phyloP scores from a whole-genome alignment of 768 basidiomycete species.

The Pisolithus albus region DNA sequence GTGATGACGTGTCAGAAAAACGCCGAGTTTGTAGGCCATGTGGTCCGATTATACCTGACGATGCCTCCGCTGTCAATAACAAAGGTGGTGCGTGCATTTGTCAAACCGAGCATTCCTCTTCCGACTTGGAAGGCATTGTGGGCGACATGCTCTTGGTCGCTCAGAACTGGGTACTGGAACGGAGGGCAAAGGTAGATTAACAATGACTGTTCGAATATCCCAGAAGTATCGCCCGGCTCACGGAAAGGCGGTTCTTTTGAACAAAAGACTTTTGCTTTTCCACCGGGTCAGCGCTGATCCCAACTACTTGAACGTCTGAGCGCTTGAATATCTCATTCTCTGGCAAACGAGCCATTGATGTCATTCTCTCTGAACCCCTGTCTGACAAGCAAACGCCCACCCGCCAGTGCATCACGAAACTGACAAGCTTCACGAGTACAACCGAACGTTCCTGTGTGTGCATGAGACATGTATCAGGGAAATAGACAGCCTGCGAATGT shows the following conservation, averaged over 20 bases:
- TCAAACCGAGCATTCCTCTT: constrained; percentile 60
- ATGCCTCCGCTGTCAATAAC: constrained; percentile 68
- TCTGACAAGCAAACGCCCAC: constrained; percentile 30
- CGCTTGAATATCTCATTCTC: constrained; percentile 62
- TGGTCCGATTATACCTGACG: constrained; percentile 40
- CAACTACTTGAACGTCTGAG: constrained; percentile 59
- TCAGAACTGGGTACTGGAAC: constrained; percentile 68
- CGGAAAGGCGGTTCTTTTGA: constrained; percentile 60
- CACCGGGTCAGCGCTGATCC: constrained; percentile 67
- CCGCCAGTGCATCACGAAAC: constrained; percentile 71
- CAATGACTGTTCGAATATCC: background rate
- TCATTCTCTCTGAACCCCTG: constrained; percentile 1
- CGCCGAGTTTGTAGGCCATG: constrained; percentile 1
- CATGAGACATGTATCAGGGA: background rate
- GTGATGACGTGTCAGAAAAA: background rate
- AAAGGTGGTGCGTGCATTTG: constrained; percentile 63
- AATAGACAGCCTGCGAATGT: constrained; percentile 5
- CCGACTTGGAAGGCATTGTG: constrained; percentile 62
- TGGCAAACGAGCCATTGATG: constrained; percentile 17
- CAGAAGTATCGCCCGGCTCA: constrained; percentile 22
- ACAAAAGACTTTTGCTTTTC: constrained; percentile 70
- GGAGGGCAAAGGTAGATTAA: background rate
- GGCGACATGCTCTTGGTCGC: constrained; percentile 57
- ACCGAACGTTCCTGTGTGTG: constrained; percentile 54
- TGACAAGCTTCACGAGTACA: constrained; percentile 80